phyloP scores from a whole-genome alignment of 371 early-diverging fungal species.

The Mortierella sp. region DNA sequence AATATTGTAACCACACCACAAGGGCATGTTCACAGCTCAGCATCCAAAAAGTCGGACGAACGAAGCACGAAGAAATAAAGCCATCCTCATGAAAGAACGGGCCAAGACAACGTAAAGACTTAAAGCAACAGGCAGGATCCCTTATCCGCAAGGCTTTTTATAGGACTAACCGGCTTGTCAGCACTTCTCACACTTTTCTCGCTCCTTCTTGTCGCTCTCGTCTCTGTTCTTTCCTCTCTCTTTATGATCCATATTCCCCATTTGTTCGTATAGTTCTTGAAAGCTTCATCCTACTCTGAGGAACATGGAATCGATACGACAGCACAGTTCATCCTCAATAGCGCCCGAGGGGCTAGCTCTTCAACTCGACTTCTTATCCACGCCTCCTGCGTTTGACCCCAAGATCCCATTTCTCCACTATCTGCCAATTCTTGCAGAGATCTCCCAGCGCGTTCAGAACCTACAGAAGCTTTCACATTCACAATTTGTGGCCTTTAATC shows the following conservation, averaged over 20 bases:
- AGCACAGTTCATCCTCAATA: not conserved
- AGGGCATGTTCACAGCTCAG: too few species aligned
- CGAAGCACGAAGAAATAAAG: too few species aligned
- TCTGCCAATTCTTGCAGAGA: conserved; percentile 6
- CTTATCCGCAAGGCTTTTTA: not conserved
- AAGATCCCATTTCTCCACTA: conserved; percentile 13
- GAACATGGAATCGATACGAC: not conserved
- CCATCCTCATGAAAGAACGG: not conserved
- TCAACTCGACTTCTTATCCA: not conserved
- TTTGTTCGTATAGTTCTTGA: not conserved
- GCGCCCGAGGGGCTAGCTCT: not conserved
- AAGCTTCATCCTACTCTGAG: not conserved
- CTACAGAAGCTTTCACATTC: conserved; percentile 1
- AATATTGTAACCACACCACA: not conserved
- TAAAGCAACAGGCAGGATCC: not conserved
- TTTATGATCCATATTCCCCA: not conserved
- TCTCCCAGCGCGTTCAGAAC: not conserved
- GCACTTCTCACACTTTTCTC: not conserved
- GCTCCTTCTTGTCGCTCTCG: too few species aligned
- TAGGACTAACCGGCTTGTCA: not conserved
- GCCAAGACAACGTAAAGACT: not conserved
- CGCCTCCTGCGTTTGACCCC: conserved; percentile 7
- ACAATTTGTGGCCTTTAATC: not conserved
- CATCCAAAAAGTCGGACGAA: too few species aligned
- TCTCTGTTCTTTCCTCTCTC: not conserved